Evolutionary conservation across 2,329 filamentous ascomycete species (phyloP).

Genomic region (Arthrobotrys sinensis): DNA sequence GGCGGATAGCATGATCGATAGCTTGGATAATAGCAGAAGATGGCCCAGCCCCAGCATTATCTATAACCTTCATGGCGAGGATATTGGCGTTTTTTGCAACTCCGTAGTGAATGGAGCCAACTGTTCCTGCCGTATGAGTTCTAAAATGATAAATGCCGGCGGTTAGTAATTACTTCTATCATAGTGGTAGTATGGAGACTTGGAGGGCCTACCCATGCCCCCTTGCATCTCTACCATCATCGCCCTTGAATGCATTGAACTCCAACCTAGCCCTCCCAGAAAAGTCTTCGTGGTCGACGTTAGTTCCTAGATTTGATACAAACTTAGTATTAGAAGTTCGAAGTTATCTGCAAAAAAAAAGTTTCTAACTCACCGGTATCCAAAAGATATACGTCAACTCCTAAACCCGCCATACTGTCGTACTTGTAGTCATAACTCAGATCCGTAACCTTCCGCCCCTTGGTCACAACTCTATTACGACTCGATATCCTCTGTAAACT

Average conservation of each 20-base stretch:
- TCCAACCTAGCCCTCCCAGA: slow-evolving; percentile 62
- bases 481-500: slow-evolving; percentile 65
- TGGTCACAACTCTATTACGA: slow-evolving; percentile 62
- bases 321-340: background rate
- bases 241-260: slow-evolving; percentile 66
- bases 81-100: slow-evolving; percentile 70
- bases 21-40: slow-evolving; percentile 64
- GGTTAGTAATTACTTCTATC: background rate
- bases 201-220: slow-evolving; percentile 73
- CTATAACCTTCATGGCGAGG: slow-evolving; percentile 69
- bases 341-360: background rate
- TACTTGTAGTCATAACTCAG: slow-evolving; percentile 67
- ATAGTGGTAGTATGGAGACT: background rate
- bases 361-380: slow-evolving; percentile 64
- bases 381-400: slow-evolving; percentile 70
- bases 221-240: slow-evolving; percentile 67
- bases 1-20: slow-evolving; percentile 68
- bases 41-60: slow-evolving; percentile 68
- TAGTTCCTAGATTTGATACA: slow-evolving; percentile 66
- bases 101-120: slow-evolving; percentile 66
- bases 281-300: slow-evolving; percentile 63
- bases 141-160: background rate
- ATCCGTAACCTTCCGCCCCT: slow-evolving; percentile 61
- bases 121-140: slow-evolving; percentile 64
- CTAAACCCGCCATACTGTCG: slow-evolving; percentile 66